phyloP scores from a whole-genome alignment of 139 green algal genomes.

The Micractinium conductrix region DNA sequence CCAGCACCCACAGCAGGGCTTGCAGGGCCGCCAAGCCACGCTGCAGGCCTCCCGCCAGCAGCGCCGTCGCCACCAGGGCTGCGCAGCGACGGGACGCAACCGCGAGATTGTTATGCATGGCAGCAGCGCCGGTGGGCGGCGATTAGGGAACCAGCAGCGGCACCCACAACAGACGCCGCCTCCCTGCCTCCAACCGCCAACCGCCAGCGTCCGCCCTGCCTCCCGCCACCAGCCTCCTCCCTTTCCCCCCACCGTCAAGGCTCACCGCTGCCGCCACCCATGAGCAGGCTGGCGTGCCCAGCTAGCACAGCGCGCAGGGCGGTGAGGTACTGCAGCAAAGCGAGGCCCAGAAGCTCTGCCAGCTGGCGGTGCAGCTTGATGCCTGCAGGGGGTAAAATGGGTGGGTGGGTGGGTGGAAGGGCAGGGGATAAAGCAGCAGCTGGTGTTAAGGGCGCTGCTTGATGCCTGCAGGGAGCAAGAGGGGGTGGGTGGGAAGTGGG shows the following conservation, averaged over 20 bases:
- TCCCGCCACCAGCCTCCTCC: too few species aligned
- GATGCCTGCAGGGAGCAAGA: background rate
- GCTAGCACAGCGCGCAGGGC: background rate
- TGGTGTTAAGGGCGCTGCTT: too few species aligned
- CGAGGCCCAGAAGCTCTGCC: constrained; percentile 2
- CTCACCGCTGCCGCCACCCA: too few species aligned
- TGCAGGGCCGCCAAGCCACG: background rate
- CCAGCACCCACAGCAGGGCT: background rate
- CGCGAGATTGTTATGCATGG: background rate
- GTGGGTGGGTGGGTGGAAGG: background rate
- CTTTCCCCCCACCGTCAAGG: too few species aligned
- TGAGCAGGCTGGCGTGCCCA: background rate
- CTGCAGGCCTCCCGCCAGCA: background rate
- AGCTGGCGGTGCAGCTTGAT: constrained; percentile 38
- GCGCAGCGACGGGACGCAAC: too few species aligned
- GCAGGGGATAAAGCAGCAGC: background rate
- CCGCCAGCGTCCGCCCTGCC: too few species aligned
- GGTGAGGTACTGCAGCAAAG: background rate
- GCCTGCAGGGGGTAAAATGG: background rate
- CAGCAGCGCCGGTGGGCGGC: background rate
- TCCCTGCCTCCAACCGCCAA: background rate
- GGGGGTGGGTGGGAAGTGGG: too few species aligned
- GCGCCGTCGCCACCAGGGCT: constrained; percentile 7
- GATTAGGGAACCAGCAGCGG: too few species aligned
- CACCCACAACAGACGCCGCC: background rate